A percentile compares a stretch with the other conserved stretches of the same genome.
These are phyloP conservation scores for Cardamine resedifolia DNA, from an alignment of 345 rosid species.

Conservation along the genomic window DNA sequence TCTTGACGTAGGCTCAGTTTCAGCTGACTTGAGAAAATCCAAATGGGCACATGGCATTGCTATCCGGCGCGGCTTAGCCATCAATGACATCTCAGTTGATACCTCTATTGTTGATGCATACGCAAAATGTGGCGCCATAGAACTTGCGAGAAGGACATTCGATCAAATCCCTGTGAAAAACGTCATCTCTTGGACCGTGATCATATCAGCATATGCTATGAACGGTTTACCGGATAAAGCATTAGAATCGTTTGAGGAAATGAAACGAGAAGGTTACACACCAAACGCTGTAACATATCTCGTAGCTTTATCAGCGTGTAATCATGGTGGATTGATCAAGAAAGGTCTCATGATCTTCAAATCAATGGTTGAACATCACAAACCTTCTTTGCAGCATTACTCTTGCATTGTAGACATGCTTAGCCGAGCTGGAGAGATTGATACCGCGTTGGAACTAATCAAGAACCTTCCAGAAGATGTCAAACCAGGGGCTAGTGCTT, in stretches of 20 bases:
- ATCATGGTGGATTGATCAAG: slow-evolving; percentile 64
- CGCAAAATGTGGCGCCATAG: slow-evolving; percentile 59
- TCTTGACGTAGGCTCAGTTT: slow-evolving; percentile 62
- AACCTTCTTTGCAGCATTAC: slow-evolving; percentile 57
- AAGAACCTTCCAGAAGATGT: slow-evolving; percentile 45
- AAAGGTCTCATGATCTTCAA: slow-evolving; percentile 59
- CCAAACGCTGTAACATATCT: slow-evolving; percentile 62
- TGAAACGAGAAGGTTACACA: slow-evolving; percentile 50
- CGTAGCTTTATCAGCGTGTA: slow-evolving; percentile 66
- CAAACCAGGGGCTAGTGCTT: slow-evolving; percentile 50
- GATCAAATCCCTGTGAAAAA: slow-evolving; percentile 49
- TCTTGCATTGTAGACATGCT: slow-evolving; percentile 72
- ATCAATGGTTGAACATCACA: slow-evolving; percentile 48
- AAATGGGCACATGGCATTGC: slow-evolving; percentile 73
- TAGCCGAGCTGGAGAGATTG: slow-evolving; percentile 61
- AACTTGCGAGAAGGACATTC: slow-evolving; percentile 54
- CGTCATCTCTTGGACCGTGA: slow-evolving; percentile 64
- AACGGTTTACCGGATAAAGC: slow-evolving; percentile 64
- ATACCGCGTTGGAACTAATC: slow-evolving; percentile 51
- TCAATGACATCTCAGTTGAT: slow-evolving; percentile 47
- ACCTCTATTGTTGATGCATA: slow-evolving; percentile 71
- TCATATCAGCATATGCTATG: slow-evolving; percentile 68
- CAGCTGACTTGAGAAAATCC: slow-evolving; percentile 55
- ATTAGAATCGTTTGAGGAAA: slow-evolving; percentile 46
- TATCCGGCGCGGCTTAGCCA: slow-evolving; percentile 53